These are phyloP conservation scores for Scalesia atractyloides DNA, from an alignment of 129 eudicot genomes.

Conservation along the genomic window DNA sequence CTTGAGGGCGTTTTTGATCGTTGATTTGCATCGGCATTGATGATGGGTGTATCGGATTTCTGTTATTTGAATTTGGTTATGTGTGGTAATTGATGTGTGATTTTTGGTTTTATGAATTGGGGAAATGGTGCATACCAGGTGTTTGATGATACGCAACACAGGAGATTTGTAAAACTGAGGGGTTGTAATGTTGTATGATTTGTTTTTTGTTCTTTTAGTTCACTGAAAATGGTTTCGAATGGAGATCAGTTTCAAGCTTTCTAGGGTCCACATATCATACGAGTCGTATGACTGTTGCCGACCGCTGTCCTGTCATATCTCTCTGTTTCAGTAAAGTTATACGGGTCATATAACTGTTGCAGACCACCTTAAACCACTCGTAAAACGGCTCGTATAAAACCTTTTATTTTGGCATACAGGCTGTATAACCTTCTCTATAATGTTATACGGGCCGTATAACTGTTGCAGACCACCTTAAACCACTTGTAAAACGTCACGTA, in stretches of 20 bases:
- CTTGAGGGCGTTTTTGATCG: slow-evolving; percentile 9
- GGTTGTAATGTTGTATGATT: not conserved
- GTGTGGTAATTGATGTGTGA: slow-evolving; percentile 17
- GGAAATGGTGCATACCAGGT: slow-evolving; percentile 31
- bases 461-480: too few relatives aligned
- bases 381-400: too few relatives aligned
- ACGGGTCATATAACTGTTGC: too few relatives aligned
- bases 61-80: not conserved
- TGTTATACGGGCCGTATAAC: too few relatives aligned
- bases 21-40: slow-evolving; percentile 10
- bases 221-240: not conserved
- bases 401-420: too few relatives aligned
- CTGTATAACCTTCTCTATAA: too few relatives aligned
- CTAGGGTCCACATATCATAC: too few relatives aligned
- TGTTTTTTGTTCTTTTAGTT: not conserved
- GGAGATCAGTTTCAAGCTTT: slow-evolving; percentile 3
- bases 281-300: too few relatives aligned
- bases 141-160: slow-evolving; percentile 33
- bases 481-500: too few relatives aligned
- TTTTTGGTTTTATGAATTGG: not conserved
- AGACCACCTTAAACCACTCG: too few relatives aligned
- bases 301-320: too few relatives aligned
- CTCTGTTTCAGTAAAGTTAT: too few relatives aligned
- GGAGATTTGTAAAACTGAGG: not conserved
- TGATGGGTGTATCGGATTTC: not conserved